Percentiles rank a stretch among this genome's conserved stretches.
phyloP scores from a whole-genome alignment of 2,329 filamentous ascomycete species.

The Diaporthe vexans region DNA sequence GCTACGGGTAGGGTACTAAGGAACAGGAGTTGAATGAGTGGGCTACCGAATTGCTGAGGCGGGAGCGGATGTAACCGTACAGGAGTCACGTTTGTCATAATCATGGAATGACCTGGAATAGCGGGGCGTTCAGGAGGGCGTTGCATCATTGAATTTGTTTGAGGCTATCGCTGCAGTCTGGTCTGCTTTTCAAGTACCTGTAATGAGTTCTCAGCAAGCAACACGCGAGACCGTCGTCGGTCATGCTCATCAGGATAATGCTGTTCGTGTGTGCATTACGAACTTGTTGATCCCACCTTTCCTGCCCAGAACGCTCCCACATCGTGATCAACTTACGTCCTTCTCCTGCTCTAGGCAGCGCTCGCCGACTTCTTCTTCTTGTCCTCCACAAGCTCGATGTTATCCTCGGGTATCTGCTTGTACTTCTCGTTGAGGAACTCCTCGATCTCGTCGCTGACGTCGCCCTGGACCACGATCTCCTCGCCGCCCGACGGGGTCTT shows the following conservation, averaged over 20 bases:
- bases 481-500: conserved; percentile 89
- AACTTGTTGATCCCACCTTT: conserved; percentile 3
- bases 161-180: conserved; percentile 43
- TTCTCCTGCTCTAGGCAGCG: conserved; percentile 44
- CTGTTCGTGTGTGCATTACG: not conserved
- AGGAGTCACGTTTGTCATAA: not conserved
- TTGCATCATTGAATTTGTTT: conserved; percentile 29
- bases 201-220: conserved; percentile 38
- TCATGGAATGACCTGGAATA: conserved; percentile 5
- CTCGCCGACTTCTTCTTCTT: conserved; percentile 87
- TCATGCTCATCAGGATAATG: conserved; percentile 9
- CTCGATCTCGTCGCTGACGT: conserved; percentile 93
- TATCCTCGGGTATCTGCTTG: conserved; percentile 91
- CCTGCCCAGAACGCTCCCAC: not conserved
- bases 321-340: conserved; percentile 17
- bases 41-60: not conserved
- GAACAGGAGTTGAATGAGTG: conserved; percentile 60
- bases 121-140: conserved; percentile 22
- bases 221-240: conserved; percentile 6
- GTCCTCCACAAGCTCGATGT: conserved; percentile 94
- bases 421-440: conserved; percentile 93
- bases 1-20: conserved; percentile 66
- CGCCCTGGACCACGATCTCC: conserved; percentile 97
- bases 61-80: not conserved
- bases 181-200: conserved; percentile 9